A percentile compares a stretch with the other conserved stretches of the same genome.
Evolutionary conservation across 2,329 filamentous ascomycete genomes (phyloP).

Genomic region (Sclerotinia nivalis): DNA sequence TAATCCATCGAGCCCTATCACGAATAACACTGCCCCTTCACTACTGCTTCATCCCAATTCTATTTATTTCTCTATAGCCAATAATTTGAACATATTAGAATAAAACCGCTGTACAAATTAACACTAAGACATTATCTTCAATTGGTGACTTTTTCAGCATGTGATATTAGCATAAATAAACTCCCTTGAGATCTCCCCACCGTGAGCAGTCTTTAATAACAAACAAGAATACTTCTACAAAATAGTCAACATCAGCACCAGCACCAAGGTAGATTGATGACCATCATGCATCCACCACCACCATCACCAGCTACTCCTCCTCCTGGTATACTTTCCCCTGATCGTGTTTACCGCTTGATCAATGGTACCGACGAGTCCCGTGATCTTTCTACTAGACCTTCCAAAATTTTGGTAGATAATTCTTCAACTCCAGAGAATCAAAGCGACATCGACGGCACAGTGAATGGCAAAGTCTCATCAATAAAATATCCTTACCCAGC

Average conservation of each 20-base stretch:
- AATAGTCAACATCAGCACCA: not conserved
- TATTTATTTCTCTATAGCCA: not conserved
- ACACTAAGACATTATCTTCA: too few species aligned
- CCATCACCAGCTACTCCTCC: not conserved
- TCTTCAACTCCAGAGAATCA: not conserved
- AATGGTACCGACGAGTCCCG: not conserved
- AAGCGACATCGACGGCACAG: not conserved
- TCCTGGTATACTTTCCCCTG: not conserved
- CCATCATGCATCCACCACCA: not conserved
- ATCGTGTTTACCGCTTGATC: not conserved
- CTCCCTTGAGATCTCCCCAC: too few species aligned
- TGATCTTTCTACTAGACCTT: too few species aligned
- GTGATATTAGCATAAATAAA: not conserved
- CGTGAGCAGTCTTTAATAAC: too few species aligned
- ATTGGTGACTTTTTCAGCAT: not conserved
- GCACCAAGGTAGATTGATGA: not conserved
- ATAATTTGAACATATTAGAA: not conserved
- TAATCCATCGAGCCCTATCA: not conserved
- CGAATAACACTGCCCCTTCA: not conserved
- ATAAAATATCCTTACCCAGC: fast-evolving
- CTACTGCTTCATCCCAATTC: not conserved
- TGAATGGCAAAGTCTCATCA: not conserved
- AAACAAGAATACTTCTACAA: not conserved
- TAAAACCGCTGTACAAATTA: not conserved
- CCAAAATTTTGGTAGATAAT: not conserved